Evolutionary conservation across 2,329 filamentous ascomycete genomes (phyloP).

Genomic region (Chaetothyriales sp.): DNA sequence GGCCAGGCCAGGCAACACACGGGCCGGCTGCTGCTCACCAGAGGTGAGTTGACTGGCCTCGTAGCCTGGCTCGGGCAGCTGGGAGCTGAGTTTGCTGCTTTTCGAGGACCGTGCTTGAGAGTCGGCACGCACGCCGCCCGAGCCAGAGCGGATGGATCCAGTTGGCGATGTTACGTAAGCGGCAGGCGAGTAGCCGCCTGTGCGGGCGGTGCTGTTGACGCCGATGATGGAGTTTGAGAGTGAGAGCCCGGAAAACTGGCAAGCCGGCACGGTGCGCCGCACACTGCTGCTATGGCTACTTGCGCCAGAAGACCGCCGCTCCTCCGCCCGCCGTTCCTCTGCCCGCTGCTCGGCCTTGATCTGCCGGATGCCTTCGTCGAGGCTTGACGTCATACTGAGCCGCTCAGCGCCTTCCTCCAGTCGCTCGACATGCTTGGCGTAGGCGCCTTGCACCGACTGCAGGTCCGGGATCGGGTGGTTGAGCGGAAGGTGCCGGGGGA

Average conservation of each 20-base stretch:
- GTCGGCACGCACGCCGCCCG: conserved; percentile 19
- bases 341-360: conserved; percentile 31
- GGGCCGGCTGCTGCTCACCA: conserved; percentile 12
- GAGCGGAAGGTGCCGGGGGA: conserved; percentile 30
- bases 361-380: conserved; percentile 31
- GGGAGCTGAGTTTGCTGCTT: conserved; percentile 25
- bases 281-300: conserved; percentile 9
- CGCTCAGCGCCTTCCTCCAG: conserved; percentile 36
- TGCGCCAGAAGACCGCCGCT: conserved; percentile 26
- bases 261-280: conserved; percentile 10
- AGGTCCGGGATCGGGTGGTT: conserved; percentile 37
- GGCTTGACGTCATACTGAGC: conserved; percentile 34
- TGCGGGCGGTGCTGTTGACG: conserved; percentile 24
- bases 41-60: conserved; percentile 20
- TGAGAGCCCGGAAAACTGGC: conserved; percentile 26
- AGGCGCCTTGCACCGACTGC: conserved; percentile 37
- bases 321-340: conserved; percentile 3
- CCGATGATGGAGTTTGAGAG: conserved; percentile 29
- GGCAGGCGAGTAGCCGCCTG: conserved; percentile 29
- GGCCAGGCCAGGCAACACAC: conserved; percentile 11
- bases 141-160: conserved; percentile 28
- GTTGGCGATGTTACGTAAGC: conserved; percentile 28
- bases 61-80: conserved; percentile 27
- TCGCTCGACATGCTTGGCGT: conserved; percentile 36
- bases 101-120: conserved; percentile 26